phyloP scores from a whole-genome alignment of 441 rosid species.

The Capsella rubella region DNA sequence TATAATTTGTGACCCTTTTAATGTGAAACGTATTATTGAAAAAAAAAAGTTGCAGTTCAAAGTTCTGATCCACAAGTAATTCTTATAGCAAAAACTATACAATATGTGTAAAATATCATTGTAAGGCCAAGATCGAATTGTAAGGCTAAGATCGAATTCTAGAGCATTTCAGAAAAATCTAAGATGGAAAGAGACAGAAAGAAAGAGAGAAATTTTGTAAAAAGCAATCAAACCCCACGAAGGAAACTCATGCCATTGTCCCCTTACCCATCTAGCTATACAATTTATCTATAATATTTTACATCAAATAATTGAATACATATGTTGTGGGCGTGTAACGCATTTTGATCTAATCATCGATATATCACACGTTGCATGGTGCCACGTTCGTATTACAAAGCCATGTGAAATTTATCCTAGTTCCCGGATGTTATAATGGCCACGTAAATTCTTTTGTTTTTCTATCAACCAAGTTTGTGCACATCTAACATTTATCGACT shows the following conservation, averaged over 20 bases:
- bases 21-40: not conserved
- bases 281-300: not conserved
- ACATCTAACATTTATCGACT: not conserved
- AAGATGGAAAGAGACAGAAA: constrained; percentile 34
- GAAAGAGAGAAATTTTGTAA: constrained; percentile 24
- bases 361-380: constrained; percentile 3
- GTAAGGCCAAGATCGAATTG: constrained; percentile 29
- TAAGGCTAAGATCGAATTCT: constrained; percentile 29
- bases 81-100: not conserved
- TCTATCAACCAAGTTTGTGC: not conserved
- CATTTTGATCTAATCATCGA: not conserved
- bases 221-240: constrained; percentile 14
- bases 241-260: constrained; percentile 42
- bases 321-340: constrained; percentile 29
- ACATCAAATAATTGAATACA: constrained; percentile 29
- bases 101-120: not conserved
- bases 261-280: constrained; percentile 22
- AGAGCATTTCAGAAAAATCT: constrained; percentile 32
- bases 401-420: not conserved
- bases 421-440: not conserved
- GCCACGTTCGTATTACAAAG: constrained; percentile 7
- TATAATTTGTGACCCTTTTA: constrained; percentile 8
- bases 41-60: constrained; percentile 5
- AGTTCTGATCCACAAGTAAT: constrained; percentile 25
- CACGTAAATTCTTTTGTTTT: not conserved